These are phyloP conservation scores for Cladosporium sp. DNA, from an alignment of 2,329 filamentous ascomycete species.

Conservation along the genomic window DNA sequence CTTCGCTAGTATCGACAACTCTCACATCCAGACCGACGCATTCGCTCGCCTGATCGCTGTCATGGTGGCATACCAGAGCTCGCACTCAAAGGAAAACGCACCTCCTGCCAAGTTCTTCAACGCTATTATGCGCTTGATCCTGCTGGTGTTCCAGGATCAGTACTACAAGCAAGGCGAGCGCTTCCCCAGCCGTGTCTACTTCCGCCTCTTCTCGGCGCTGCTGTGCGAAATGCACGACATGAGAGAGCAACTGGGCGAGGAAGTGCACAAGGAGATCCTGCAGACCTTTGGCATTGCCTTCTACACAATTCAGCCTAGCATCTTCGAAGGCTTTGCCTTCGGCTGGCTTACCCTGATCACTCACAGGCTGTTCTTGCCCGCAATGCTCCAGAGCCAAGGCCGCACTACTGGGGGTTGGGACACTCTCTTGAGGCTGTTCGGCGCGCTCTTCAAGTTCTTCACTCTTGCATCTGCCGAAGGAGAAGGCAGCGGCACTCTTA, in stretches of 20 bases:
- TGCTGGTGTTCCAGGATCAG: slow-evolving; percentile 80
- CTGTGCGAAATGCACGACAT: slow-evolving; percentile 62
- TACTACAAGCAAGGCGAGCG: slow-evolving; percentile 73
- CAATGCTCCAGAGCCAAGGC: slow-evolving; percentile 56
- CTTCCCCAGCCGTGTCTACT: slow-evolving; percentile 87
- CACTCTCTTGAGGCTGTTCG: slow-evolving; percentile 62
- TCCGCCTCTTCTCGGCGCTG: slow-evolving; percentile 79
- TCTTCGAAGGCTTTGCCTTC: slow-evolving; percentile 79
- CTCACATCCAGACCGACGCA: slow-evolving; percentile 68
- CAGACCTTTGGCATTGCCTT: slow-evolving; percentile 68
- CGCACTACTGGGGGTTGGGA: slow-evolving; percentile 60
- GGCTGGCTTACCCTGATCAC: slow-evolving; percentile 78
- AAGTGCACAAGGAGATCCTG: slow-evolving; percentile 56
- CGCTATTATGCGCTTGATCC: slow-evolving; percentile 48
- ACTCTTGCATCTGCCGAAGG: slow-evolving; percentile 70
- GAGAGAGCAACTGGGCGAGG: slow-evolving; percentile 21
- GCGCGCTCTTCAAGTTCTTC: slow-evolving; percentile 47
- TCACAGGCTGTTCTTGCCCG: slow-evolving; percentile 80
- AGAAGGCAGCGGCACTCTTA: slow-evolving; percentile 73
- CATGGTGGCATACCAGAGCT: slow-evolving; percentile 66
- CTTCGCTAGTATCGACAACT: slow-evolving; percentile 55
- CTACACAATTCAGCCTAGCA: slow-evolving; percentile 67
- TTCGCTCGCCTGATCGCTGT: slow-evolving; percentile 75
- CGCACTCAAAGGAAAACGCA: slow-evolving; percentile 1
- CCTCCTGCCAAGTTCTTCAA: slow-evolving; percentile 10